These are phyloP conservation scores for Apophysomyces ossiformis DNA, from an alignment of 371 early-diverging fungal species.

Conservation along the genomic window DNA sequence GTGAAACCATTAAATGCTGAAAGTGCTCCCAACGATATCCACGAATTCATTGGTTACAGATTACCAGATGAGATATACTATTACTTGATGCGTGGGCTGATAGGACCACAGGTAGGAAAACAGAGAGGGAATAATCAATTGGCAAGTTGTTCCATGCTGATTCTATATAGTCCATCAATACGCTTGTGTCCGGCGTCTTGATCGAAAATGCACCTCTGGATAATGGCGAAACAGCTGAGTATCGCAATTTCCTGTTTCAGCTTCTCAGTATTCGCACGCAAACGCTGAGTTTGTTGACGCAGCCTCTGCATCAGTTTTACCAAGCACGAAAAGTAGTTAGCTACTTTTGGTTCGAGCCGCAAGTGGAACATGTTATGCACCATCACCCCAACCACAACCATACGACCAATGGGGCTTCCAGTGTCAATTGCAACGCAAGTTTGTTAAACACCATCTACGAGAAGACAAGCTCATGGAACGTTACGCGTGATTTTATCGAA, in stretches of 20 bases:
- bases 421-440: conserved; percentile 40
- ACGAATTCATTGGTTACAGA: conserved; percentile 83
- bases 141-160: background rate
- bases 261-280: conserved; percentile 64
- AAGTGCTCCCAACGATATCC: conserved; percentile 77
- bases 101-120: conserved; percentile 61
- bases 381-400: conserved; percentile 35
- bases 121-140: background rate
- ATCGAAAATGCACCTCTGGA: conserved; percentile 79
- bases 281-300: conserved; percentile 64
- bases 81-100: conserved; percentile 72
- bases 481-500: conserved; percentile 37
- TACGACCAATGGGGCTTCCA: conserved; percentile 18
- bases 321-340: conserved; percentile 68
- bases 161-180: conserved; percentile 57
- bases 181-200: conserved; percentile 68
- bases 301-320: conserved; percentile 68
- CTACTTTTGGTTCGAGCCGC: conserved; percentile 71
- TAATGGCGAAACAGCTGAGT: conserved; percentile 82
- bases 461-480: conserved; percentile 50
- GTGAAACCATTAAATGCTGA: conserved; percentile 73
- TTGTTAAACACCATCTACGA: conserved; percentile 54
- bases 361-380: conserved; percentile 52
- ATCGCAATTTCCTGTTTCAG: conserved; percentile 66
- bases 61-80: conserved; percentile 79